Percentiles rank a stretch among this genome's conserved stretches.
Conservation (phyloP, 768 basidiomycete genomes). For the Lentinula detonsa region DNA sequence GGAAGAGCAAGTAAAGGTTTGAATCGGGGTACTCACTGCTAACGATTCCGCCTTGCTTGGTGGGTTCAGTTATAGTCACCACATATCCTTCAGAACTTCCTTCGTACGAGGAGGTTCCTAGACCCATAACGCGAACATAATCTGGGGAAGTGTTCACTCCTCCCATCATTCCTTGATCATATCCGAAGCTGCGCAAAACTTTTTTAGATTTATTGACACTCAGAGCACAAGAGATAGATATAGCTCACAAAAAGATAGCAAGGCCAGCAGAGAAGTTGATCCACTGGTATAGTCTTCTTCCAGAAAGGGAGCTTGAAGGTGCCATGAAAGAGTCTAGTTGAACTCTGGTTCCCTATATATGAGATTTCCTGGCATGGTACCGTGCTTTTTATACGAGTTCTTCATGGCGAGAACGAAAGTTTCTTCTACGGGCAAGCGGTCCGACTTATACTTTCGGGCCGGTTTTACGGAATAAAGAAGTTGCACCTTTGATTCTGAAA, state of each 20-base stretch:
- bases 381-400: no score
- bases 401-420: no score
- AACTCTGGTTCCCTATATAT: no score
- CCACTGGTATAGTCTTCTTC: constrained; percentile 18
- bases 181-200: constrained; percentile 30
- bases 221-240: neutral
- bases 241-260: constrained; percentile 24
- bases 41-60: constrained; percentile 38
- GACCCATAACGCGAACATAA: constrained; percentile 33
- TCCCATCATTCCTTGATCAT: constrained; percentile 45
- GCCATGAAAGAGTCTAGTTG: neutral
- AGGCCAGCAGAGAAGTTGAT: constrained; percentile 24
- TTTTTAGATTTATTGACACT: neutral
- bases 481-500: no score
- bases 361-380: no score
- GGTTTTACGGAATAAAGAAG: no score
- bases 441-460: no score
- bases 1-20: neutral
- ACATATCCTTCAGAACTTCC: constrained; percentile 36
- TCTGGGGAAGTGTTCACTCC: constrained; percentile 41
- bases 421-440: no score
- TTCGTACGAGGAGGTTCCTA: constrained; percentile 33
- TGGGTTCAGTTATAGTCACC: constrained; percentile 34
- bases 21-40: constrained; percentile 21
- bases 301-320: neutral